Base-by-base conservation (phyloP, 257 asterid species). In the Anisodus tanguticus region DNA sequence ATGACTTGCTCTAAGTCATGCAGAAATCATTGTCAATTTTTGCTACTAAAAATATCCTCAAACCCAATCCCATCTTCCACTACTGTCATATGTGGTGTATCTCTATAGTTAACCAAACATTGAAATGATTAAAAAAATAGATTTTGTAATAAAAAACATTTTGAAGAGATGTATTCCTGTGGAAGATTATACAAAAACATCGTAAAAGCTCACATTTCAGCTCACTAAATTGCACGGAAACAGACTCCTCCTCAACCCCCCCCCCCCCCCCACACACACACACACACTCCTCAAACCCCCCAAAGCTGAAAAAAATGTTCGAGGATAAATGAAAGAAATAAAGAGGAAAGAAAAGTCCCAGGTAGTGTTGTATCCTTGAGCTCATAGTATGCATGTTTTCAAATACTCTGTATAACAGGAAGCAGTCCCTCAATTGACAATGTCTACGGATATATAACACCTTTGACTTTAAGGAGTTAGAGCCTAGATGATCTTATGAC, bases 371-470 rank as follows among this genome's bases (percentile, higher is more conserved):
- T 3, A 31, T 51, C 47, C 81, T 7, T 26, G 47, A 51, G 12
- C 81, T 26, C 26, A 76, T 51, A 76, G 45, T 22, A 26, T 53
- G 82, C 82, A 53, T 53, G 41, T 31, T 31, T 22, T 16, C 26
- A 4, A 51, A 53, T 13, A 77, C 58, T 53, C 81, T 77, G 63
- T 31, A 53, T 19, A 8, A 77, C 49, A 51, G 6, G 17, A 77
- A 53, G 47, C 62, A 54, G 64, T 26, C 63, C 51, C 63, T 51
- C 47, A 76, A 12, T 51, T 76, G 63, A 51, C 81, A 76, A 22
- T 51, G 35, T n/a, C 79, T 43, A 71, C 3, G 35, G 35, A 70
- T 9, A 9, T 71, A 71, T 12, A 51, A 13, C 63, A 51, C 63
- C n/a, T 6, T 51, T 22, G 22, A 22, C 7, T 22, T 19, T 6